Evolutionary conservation across 768 basidiomycete species (phyloP).

Genomic region (Candolleomyces efflorescens): DNA sequence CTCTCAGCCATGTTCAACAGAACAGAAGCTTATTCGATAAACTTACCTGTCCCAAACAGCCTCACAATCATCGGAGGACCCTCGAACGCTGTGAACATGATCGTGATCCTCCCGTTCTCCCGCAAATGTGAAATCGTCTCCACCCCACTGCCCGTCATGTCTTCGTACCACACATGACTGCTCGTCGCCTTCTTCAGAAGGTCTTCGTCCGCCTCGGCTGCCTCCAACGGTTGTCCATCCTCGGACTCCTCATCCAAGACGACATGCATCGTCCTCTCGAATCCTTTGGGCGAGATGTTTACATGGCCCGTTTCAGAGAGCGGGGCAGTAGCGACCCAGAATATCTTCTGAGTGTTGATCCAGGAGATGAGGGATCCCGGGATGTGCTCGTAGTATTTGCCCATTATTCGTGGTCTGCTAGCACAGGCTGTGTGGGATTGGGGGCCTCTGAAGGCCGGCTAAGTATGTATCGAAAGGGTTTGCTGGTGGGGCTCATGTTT

Average conservation of each 20-base stretch:
- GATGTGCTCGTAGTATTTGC: constrained; percentile 48
- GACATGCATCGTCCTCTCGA: constrained; percentile 36
- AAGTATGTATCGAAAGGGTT: too few species aligned
- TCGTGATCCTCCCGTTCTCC: constrained; percentile 61
- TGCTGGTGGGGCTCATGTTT: too few species aligned
- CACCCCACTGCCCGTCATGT: constrained; percentile 56
- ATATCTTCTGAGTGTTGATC: constrained; percentile 54
- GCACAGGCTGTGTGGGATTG: too few species aligned
- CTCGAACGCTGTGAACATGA: constrained; percentile 59
- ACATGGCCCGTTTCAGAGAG: constrained; percentile 50
- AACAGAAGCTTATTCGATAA: background rate
- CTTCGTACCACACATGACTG: constrained; percentile 61
- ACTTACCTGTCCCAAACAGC: constrained; percentile 52
- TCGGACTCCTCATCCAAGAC: background rate
- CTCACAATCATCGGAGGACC: constrained; percentile 56
- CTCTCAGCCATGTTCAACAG: background rate
- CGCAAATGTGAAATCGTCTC: constrained; percentile 59
- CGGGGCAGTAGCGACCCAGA: constrained; percentile 62
- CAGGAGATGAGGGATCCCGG: constrained; percentile 47
- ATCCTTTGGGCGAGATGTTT: constrained; percentile 60
- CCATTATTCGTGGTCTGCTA: constrained; percentile 32
- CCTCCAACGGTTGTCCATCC: too few species aligned
- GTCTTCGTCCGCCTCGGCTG: too few species aligned
- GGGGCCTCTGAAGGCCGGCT: too few species aligned
- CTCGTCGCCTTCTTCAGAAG: constrained; percentile 16